Percentiles rank a stretch among this genome's conserved stretches.
phyloP scores from a whole-genome alignment of 139 green algal genomes.

The Tetradesmus obliquus region DNA sequence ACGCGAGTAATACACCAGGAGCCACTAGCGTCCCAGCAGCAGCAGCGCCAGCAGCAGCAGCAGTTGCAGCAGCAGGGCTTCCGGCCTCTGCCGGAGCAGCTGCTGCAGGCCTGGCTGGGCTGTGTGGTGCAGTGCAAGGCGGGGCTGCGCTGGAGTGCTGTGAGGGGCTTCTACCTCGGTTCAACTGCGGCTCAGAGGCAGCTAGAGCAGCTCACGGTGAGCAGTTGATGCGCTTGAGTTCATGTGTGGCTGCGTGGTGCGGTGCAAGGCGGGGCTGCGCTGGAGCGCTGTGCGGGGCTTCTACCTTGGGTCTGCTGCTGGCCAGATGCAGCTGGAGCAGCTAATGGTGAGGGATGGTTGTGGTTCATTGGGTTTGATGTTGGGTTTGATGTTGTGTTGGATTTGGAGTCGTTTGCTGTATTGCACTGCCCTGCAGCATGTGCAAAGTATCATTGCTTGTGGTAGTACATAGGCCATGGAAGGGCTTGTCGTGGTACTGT shows the following conservation, averaged over 20 bases:
- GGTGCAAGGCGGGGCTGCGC: not conserved
- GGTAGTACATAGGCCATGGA: no score
- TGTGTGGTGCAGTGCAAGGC: conserved; percentile 26
- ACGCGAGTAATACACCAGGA: not conserved
- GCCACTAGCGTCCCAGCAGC: not conserved
- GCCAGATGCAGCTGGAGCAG: not conserved
- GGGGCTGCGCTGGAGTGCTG: conserved; percentile 12
- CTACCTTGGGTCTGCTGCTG: not conserved
- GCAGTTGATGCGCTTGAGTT: not conserved
- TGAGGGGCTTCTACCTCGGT: not conserved
- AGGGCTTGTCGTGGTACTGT: no score
- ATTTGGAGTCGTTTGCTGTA: no score
- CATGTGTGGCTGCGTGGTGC: not conserved
- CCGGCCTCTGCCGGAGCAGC: not conserved
- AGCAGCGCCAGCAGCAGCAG: conserved; percentile 4
- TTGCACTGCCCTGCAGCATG: no score
- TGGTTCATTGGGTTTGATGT: no score
- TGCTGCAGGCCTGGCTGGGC: not conserved
- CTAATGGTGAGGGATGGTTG: not conserved
- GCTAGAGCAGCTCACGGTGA: conserved; percentile 11
- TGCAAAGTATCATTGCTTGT: no score
- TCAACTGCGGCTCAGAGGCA: not conserved
- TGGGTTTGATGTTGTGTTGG: no score
- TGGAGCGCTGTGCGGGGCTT: not conserved
- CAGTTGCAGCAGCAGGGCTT: not conserved